Evolutionary conservation across 805 yeast genomes (phyloP), one percentile per base, ranked within the genome.

Genomic region (Wickerhamomyces subpelliculosus): DNA sequence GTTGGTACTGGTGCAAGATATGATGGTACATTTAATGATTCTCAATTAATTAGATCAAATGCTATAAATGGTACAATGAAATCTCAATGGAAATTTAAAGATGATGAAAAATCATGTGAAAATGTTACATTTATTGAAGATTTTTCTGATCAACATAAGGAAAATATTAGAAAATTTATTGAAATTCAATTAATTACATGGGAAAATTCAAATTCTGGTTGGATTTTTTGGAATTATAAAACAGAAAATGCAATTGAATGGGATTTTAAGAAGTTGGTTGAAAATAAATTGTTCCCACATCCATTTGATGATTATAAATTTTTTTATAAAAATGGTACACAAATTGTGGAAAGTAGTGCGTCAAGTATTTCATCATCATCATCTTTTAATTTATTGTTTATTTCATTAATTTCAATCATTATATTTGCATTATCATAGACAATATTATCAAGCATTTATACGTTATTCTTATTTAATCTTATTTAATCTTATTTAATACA

Each of bases 191-290:
- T 80, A 37, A 74, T 75, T 35, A 65, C 73, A 22, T 80, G 67
- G 52, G 62, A 61, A 17, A 50, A 54, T n/a, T 47, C 62, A 37
- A 63, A 68, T 26, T 61, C 62, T 10, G 87, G 87, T 0, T 80
- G 80, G 75, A 71, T 80, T 27, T 80, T 79, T 49, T 81, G 87
- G 88, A 75, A 77, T 48, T 80, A 70, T 62, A 80, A 78, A 53
- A 79, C 85, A 0, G 88, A 81, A 50, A 54, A 60, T 39, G 73
- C 84, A 1, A 61, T 74, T 17, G 86, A 79, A 53, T 80, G 87
- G 86, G 85, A 80, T 52, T 72, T 77, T 50, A 52, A 62, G 38
- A 60, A 68, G 37, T 64, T 82, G 47, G 68, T 73, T 8, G 56
- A 67, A 16, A 51, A 64, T 25, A 74, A 64, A 4, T 53, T 82